Evolutionary conservation across 2,329 filamentous ascomycete genomes (phyloP).

Genomic region (Akanthomyces lecanii): DNA sequence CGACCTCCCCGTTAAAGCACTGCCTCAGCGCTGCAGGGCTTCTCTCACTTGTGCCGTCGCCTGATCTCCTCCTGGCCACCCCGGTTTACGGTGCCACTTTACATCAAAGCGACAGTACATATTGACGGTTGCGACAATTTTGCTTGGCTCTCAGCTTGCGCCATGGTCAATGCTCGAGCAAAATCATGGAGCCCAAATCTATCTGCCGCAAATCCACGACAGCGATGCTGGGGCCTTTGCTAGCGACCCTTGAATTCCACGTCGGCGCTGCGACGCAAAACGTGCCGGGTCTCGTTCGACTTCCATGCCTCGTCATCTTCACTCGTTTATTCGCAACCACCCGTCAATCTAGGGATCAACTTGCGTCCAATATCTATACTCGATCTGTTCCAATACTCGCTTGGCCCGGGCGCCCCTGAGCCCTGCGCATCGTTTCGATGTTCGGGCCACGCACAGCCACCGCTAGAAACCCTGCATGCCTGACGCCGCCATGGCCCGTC

Average conservation of each 20-base stretch:
- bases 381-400: neutral
- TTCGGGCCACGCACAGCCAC: neutral
- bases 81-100: neutral
- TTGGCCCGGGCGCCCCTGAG: neutral
- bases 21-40: neutral
- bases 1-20: neutral
- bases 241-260: neutral
- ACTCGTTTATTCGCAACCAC: neutral
- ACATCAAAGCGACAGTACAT: neutral
- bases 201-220: slow-evolving; percentile 1
- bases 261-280: neutral
- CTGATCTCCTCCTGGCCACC: neutral
- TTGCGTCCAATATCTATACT: neutral
- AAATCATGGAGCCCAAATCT: slow-evolving; percentile 3
- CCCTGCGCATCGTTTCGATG: neutral
- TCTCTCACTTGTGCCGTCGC: neutral
- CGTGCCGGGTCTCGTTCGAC: neutral
- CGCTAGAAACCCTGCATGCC: neutral
- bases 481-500: neutral
- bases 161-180: neutral
- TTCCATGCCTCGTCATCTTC: neutral
- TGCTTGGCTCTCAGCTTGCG: neutral
- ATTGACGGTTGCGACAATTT: neutral
- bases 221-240: neutral
- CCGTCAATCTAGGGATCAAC: neutral